phyloP scores from a whole-genome alignment of 106 monocot species.

The Phalaenopsis aphrodite region DNA sequence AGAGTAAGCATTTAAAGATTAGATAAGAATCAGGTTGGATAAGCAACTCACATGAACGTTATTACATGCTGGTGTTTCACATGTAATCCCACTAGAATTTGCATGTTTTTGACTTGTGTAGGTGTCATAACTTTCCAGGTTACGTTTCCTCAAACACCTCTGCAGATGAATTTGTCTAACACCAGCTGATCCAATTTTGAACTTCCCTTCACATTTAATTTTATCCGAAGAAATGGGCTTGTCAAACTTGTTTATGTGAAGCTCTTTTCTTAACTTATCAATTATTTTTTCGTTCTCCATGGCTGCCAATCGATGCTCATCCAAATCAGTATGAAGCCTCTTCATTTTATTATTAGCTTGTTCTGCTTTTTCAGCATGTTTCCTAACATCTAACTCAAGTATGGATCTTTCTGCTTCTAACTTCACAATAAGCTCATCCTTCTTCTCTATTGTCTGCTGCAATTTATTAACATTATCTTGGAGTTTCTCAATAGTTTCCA shows the following conservation, averaged over 20 bases:
- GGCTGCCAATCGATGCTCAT: conserved; percentile 10
- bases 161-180: not conserved
- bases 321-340: not conserved
- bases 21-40: not conserved
- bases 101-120: conserved; percentile 10
- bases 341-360: conserved; percentile 29
- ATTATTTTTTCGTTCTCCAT: conserved; percentile 38
- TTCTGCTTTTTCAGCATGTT: conserved; percentile 20
- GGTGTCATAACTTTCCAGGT: conserved; percentile 1
- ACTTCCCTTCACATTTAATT: not conserved
- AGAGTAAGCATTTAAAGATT: not conserved
- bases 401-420: conserved; percentile 25
- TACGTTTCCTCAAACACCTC: conserved; percentile 12
- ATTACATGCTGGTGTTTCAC: conserved; percentile 11
- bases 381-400: conserved; percentile 23
- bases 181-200: conserved; percentile 11
- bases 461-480: conserved; percentile 27
- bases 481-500: conserved; percentile 44
- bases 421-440: conserved; percentile 34
- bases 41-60: conserved; percentile 28
- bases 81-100: not conserved
- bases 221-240: conserved; percentile 13
- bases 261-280: conserved; percentile 27
- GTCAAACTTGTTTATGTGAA: conserved; percentile 10
- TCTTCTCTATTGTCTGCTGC: conserved; percentile 26